Evolutionary conservation across 1,139 yeast species (phyloP), one percentile per base, ranked within the genome.

Genomic region (Kodamaea sp.): DNA sequence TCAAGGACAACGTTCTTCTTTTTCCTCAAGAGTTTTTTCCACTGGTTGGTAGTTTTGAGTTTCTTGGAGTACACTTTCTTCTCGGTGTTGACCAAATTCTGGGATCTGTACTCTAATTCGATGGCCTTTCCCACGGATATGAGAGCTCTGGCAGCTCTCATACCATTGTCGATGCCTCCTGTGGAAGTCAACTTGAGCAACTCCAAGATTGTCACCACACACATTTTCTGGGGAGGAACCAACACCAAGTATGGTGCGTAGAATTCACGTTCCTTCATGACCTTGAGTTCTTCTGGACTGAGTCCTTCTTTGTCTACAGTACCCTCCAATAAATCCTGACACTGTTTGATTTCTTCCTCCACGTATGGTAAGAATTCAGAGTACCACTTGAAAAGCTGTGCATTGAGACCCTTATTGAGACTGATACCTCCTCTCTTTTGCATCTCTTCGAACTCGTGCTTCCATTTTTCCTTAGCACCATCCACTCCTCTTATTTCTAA

Each of bases 391-490:
- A 88, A 92, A 25, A 92, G 63, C 46, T 81, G 78, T 2, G 80
- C 83, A 43, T 87, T 89, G 33, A 90, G 64, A 5, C 78, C 73
- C 41, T 78, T 76, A 35, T 77, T 72, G 30, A 81, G 62, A 16
- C 78, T 60, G 27, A 79, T 44, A 7, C 70, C 76, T n/a, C 90
- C 89, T 47, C 83, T 69, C 31, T 72, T 76, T 41, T 76, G 76
- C 57, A 83, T 70, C 39, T 78, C 82, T 49, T 87, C 94, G 50
- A 78, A 83, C 46, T 83, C 92, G 48, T 81, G 83, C 52, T 78
- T 82, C 97, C 97, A 92, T 56, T 85, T 83, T 51, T 82, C 87
- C 43, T 76, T 79, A 0, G 97, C 96, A 3, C 92, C 92, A 47
- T 85, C 92, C 7, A 84, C 71, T 4, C 95, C 94, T 40, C 84